Conservation (phyloP, 257 asterid genomes). For the Perilla frutescens region DNA sequence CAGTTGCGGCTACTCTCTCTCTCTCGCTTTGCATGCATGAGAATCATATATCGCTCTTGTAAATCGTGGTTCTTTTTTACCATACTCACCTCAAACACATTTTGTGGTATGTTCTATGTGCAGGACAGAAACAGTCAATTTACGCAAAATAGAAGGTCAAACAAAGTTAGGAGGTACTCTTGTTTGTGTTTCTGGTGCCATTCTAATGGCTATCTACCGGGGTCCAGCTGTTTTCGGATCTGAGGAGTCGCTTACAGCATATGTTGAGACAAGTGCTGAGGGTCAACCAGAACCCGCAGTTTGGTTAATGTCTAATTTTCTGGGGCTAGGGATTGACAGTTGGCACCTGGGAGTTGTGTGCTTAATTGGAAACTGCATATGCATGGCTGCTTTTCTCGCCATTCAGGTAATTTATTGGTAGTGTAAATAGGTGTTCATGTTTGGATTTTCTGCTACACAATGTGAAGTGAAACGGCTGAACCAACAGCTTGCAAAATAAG, state of each 20-base stretch:
- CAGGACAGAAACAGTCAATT: slow-evolving; percentile 82
- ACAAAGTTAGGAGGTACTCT: slow-evolving; percentile 81
- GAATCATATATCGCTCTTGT: neutral
- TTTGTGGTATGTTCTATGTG: slow-evolving; percentile 38
- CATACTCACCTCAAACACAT: neutral
- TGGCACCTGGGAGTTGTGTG: slow-evolving; percentile 93
- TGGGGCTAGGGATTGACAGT: slow-evolving; percentile 64
- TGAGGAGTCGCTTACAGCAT: slow-evolving; percentile 45
- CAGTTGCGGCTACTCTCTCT: neutral
- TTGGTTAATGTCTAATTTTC: slow-evolving; percentile 61
- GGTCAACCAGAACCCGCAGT: slow-evolving; percentile 74
- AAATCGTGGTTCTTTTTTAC: neutral
- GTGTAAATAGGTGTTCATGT: neutral
- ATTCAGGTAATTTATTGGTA: slow-evolving; percentile 62
- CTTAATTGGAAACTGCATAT: slow-evolving; percentile 88
- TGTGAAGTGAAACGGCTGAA: no score
- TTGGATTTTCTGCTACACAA: no score
- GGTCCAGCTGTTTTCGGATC: slow-evolving; percentile 82
- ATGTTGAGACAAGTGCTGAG: slow-evolving; percentile 53
- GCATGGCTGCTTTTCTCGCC: slow-evolving; percentile 81
- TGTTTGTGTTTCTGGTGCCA: slow-evolving; percentile 83
- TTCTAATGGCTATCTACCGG: slow-evolving; percentile 80
- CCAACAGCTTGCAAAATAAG: no score
- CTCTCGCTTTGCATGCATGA: slow-evolving; percentile 7
- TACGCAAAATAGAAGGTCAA: slow-evolving; percentile 75